A percentile compares a stretch with the other conserved stretches of the same genome.
Conservation (phyloP, 371 early-diverging fungal species). For the Zopfochytrium polystomum region DNA sequence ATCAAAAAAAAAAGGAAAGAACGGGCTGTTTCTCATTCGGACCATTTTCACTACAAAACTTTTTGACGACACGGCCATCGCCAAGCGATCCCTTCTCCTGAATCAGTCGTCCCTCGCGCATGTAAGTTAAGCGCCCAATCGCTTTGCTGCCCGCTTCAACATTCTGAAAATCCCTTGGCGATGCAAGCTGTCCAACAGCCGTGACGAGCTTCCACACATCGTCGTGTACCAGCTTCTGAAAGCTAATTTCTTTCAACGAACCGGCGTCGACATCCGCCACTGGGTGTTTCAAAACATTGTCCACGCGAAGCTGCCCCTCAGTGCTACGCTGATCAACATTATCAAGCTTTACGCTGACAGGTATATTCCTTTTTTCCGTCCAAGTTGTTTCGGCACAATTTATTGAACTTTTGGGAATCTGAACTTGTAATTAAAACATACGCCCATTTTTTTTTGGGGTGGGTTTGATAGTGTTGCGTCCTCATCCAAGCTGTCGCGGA, state of each 20-base stretch:
- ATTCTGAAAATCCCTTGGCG: background rate
- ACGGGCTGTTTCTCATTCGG: conserved; percentile 21
- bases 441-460: no score
- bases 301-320: conserved; percentile 18
- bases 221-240: conserved; percentile 36
- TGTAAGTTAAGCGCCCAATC: background rate
- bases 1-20: conserved; percentile 18
- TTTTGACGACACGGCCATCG: conserved; percentile 25
- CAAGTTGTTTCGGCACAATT: background rate
- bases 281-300: conserved; percentile 27
- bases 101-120: background rate
- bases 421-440: background rate
- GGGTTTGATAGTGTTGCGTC: background rate
- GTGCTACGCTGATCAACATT: conserved; percentile 21
- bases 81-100: conserved; percentile 21
- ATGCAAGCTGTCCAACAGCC: background rate
- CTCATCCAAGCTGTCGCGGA: conserved; percentile 2
- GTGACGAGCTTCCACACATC: conserved; percentile 7
- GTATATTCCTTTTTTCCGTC: conserved; percentile 12
- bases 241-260: conserved; percentile 22
- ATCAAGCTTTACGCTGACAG: conserved; percentile 29
- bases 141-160: background rate
- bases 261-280: conserved; percentile 22
- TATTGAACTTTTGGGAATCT: background rate
- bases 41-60: conserved; percentile 22